Evolutionary conservation across 371 early-diverging fungal species (phyloP).

Genomic region (Circinella umbellata): DNA sequence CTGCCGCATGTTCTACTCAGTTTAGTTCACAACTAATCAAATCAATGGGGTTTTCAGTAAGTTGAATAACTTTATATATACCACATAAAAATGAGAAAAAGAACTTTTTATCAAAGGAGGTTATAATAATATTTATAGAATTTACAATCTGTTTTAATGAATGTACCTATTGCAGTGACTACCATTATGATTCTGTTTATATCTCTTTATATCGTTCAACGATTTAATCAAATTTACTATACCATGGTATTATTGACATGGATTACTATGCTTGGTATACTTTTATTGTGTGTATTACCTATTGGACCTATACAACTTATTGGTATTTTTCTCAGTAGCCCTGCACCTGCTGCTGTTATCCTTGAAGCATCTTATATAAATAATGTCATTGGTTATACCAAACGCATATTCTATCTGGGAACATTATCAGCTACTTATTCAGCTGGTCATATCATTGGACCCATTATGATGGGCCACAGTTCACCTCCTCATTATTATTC

Average conservation of each 20-base stretch:
- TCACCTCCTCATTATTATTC: slow-evolving; percentile 18
- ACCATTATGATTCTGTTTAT: background rate
- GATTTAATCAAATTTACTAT: background rate
- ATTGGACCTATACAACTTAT: background rate
- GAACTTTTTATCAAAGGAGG: too few relatives aligned
- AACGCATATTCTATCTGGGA: slow-evolving; percentile 11
- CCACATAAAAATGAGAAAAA: too few relatives aligned
- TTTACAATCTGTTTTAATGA: background rate
- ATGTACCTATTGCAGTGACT: background rate
- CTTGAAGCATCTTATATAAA: background rate
- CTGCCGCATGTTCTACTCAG: slow-evolving; percentile 34
- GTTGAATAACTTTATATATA: too few relatives aligned
- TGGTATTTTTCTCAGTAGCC: slow-evolving; percentile 4
- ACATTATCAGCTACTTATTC: background rate
- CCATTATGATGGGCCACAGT: slow-evolving; percentile 14
- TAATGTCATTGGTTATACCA: slow-evolving; percentile 13
- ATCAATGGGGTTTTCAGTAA: slow-evolving; percentile 41
- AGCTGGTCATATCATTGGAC: slow-evolving; percentile 17
- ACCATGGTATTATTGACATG: slow-evolving; percentile 8
- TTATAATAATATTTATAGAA: background rate
- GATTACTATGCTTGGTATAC: slow-evolving; percentile 14
- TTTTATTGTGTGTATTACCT: slow-evolving; percentile 16
- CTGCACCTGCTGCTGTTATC: background rate
- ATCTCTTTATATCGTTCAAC: slow-evolving; percentile 1
- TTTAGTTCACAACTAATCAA: slow-evolving; percentile 34